Evolutionary conservation across 139 green algal genomes (phyloP), one percentile per base, ranked within the genome.

Genomic region (Spirogloea muscicola): DNA sequence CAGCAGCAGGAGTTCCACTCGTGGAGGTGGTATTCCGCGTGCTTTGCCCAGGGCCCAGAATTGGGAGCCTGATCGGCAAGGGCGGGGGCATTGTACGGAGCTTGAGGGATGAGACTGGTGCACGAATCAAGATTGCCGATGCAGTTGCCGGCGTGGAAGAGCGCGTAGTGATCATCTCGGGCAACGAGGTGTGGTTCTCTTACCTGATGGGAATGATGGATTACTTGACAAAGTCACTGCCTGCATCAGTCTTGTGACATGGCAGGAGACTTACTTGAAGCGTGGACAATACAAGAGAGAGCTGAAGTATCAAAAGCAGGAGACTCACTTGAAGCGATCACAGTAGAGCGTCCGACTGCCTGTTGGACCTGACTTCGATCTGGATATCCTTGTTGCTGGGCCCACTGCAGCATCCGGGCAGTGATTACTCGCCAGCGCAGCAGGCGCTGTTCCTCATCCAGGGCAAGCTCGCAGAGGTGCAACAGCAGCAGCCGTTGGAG

Each of bases 21-120:
- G n/a, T n/a, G 21, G 74, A 80, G 65, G 48, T 72, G 46, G 76
- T 81, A 1, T 68, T 75, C 40, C 37, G 76, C 6, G 10, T 83
- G 25, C 70, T 83, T 13, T 67, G 49, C 64, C 40, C 42, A 13
- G 37, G 29, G 25, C 51, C 3, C 27, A 60, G 37, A 18, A 60
- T 77, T 10, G 81, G 81, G 2, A 46, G 6, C 25, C 27, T 86
- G 10, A 83, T 86, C 25, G 81, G 81, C 33, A 85, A 86, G 68
- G 55, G 60, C 7, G 81, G 81, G 5, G 27, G 33, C 16, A 72
- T 77, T 48, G 71, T 86, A 10, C 61, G 86, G 58, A 48, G 59
- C 29, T 18, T 86, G 10, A 68, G 81, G 16, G 49, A 74, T n/a
- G 74, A 85, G 43, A 86, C 78, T 3, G 81, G 81, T 1, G 77